A percentile compares a stretch with the other conserved stretches of the same genome.
phyloP scores from a whole-genome alignment of 768 basidiomycete species.

The Dentipellis sp. region DNA sequence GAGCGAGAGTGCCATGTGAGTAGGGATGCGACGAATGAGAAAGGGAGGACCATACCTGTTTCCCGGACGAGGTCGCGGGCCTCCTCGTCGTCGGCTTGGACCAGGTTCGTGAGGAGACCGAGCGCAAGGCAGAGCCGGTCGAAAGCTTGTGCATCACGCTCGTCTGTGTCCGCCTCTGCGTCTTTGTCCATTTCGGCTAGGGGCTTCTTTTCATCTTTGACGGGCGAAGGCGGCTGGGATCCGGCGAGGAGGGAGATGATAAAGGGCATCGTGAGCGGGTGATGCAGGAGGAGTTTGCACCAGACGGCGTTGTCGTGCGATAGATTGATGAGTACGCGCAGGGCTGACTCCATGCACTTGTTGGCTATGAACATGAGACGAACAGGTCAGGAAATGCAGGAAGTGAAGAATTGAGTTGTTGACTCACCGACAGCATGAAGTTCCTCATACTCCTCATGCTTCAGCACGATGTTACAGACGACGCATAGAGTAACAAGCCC shows the following conservation, averaged over 20 bases:
- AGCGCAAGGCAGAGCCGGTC: slow-evolving; percentile 70
- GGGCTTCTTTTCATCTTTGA: slow-evolving; percentile 10
- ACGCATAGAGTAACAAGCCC: slow-evolving; percentile 44
- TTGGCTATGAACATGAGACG: slow-evolving; percentile 20
- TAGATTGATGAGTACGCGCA: slow-evolving; percentile 64
- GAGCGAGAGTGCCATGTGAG: neutral
- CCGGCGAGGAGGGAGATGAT: slow-evolving; percentile 37
- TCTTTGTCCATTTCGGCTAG: slow-evolving; percentile 9
- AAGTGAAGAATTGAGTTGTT: neutral
- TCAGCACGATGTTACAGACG: slow-evolving; percentile 31
- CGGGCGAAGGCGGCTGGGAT: slow-evolving; percentile 22
- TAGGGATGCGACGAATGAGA: neutral
- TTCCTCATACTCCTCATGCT: slow-evolving; percentile 15
- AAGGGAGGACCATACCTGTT: slow-evolving; percentile 34
- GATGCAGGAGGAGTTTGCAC: slow-evolving; percentile 41
- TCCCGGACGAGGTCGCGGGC: slow-evolving; percentile 37
- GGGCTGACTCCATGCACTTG: slow-evolving; percentile 43
- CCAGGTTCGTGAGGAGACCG: slow-evolving; percentile 68
- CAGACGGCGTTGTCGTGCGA: slow-evolving; percentile 55
- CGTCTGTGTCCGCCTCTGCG: slow-evolving; percentile 13
- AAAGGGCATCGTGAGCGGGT: slow-evolving; percentile 36
- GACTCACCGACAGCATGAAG: slow-evolving; percentile 5
- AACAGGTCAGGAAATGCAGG: neutral
- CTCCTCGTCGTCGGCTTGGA: slow-evolving; percentile 47
- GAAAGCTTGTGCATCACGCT: slow-evolving; percentile 33